Conservation (phyloP, 1,284 basidiomycete species). For the Cutaneotrichosporon dermatis region DNA sequence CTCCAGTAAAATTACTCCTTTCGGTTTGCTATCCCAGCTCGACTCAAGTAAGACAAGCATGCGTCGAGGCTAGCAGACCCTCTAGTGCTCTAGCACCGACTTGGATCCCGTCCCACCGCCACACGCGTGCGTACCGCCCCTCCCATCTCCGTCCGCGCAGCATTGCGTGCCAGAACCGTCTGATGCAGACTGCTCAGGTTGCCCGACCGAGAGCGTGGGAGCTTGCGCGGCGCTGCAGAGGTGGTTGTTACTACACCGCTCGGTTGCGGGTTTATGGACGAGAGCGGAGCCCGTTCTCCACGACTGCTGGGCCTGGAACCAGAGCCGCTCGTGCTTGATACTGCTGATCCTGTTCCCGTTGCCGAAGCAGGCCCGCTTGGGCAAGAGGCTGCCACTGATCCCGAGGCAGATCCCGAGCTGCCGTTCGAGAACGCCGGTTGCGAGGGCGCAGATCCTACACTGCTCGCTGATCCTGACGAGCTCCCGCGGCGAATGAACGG, state of each 20-base stretch:
- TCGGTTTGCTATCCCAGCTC: no score
- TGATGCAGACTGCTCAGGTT: slow-evolving; percentile 1
- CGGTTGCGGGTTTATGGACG: slow-evolving; percentile 15
- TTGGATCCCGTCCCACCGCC: background rate
- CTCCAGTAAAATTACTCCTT: no score
- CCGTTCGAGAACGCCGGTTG: background rate
- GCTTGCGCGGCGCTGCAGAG: background rate
- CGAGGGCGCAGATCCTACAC: background rate
- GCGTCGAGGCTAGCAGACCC: no score
- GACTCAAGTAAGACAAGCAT: no score
- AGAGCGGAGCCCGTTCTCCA: slow-evolving; percentile 14
- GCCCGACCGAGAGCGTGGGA: slow-evolving; percentile 1
- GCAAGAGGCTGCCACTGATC: no score
- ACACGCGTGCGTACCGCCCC: background rate
- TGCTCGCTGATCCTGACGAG: background rate
- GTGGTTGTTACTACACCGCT: background rate
- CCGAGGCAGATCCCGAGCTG: background rate
- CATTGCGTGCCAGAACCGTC: slow-evolving; percentile 2
- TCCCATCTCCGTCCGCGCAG: background rate
- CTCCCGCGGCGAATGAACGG: slow-evolving; percentile 34
- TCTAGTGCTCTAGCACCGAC: background rate
- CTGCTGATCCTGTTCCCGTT: no score
- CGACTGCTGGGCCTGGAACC: background rate
- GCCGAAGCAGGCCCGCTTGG: no score
- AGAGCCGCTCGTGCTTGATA: no score